Base-by-base conservation (phyloP, 2,329 filamentous ascomycete species). In the Tolypocladium capitatum region DNA sequence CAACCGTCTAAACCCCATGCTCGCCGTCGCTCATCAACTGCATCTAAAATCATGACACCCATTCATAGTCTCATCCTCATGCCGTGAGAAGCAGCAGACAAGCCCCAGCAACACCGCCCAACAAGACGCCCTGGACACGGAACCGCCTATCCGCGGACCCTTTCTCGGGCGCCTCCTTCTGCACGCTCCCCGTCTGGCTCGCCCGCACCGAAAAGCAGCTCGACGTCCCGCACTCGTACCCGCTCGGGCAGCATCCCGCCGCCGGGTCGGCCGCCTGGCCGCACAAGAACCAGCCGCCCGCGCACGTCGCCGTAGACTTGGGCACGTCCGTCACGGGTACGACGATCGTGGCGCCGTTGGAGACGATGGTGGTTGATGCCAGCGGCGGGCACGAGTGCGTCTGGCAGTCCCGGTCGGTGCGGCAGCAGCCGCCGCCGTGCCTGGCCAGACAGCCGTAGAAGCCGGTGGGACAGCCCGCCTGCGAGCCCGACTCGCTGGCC, bases 361-460 rank as follows among this genome's bases (percentile, higher is more conserved):
- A 76, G 2, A 90, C 67, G 2, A 89, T 78, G 1, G 81, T 84
- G 0, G 81, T 84, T 2, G 65, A 63, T 0, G 72, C 58, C 0
- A 72, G 68, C 0, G 78, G 66, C 0, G 86, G 85, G 58, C 91
- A 97, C 7, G 83, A 86, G 0, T 84, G 86, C 0, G 81, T 84
- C 50, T 84, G 78, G 66, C 91, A 97, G 66, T 94, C 78, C 20
- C 90, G 80, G 2, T 88, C 90, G 0, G 87, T 89, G 49, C 85
- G 84, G 67, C 91, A 97, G 69, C 91, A 97, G 2, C 77, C 77
- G 20, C 88, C 88, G 14, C 86, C 88, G 50, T 90, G 87, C 50
- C 81, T 81, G 2, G 91, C 91, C 2, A 83, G 78, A 65, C 91
- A 97, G 45, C 87, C 83, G 64, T 97, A 97, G 71, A 90, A 97